These are phyloP conservation scores for Hypoxylon fuscum DNA, from an alignment of 495 filamentous ascomycete genomes.

Conservation along the genomic window DNA sequence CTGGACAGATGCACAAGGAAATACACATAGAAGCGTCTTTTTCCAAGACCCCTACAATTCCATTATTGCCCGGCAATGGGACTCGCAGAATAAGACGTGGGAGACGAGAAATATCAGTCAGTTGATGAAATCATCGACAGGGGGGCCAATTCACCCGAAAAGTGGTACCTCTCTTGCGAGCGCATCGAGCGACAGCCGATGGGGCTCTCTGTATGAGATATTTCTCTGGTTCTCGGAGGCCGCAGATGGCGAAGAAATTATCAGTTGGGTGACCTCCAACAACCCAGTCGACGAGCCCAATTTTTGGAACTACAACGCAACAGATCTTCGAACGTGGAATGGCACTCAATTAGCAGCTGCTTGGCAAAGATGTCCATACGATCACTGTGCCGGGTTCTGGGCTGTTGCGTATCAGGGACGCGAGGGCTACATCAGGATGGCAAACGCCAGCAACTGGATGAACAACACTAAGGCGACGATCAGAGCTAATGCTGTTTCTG, in stretches of 20 bases:
- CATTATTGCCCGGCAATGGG: constrained; percentile 35
- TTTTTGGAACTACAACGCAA: constrained; percentile 19
- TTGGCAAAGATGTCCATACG: constrained; percentile 26
- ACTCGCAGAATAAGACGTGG: constrained; percentile 36
- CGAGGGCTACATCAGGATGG: constrained; percentile 20
- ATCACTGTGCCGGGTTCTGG: constrained; percentile 19
- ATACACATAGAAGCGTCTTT: constrained; percentile 27
- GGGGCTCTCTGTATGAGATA: constrained; percentile 17
- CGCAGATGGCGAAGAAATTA: neutral
- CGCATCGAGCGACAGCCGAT: constrained; percentile 6
- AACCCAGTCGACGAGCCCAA: constrained; percentile 13
- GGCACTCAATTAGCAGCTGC: constrained; percentile 16
- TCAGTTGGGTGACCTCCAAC: constrained; percentile 26
- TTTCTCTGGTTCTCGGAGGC: constrained; percentile 28
- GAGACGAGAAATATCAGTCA: constrained; percentile 32
- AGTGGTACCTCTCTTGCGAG: constrained; percentile 26
- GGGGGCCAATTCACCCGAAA: constrained; percentile 20
- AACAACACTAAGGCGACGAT: constrained; percentile 14
- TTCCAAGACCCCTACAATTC: constrained; percentile 29
- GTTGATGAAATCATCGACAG: constrained; percentile 22
- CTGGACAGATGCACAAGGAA: constrained; percentile 29
- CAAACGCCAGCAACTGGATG: constrained; percentile 24
- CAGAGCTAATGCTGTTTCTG: constrained; percentile 16
- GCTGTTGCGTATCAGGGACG: constrained; percentile 25
- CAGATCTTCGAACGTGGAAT: constrained; percentile 22